Base-by-base conservation (phyloP, 2,329 filamentous ascomycete species). In the Aspergillus pseudotamarii region DNA sequence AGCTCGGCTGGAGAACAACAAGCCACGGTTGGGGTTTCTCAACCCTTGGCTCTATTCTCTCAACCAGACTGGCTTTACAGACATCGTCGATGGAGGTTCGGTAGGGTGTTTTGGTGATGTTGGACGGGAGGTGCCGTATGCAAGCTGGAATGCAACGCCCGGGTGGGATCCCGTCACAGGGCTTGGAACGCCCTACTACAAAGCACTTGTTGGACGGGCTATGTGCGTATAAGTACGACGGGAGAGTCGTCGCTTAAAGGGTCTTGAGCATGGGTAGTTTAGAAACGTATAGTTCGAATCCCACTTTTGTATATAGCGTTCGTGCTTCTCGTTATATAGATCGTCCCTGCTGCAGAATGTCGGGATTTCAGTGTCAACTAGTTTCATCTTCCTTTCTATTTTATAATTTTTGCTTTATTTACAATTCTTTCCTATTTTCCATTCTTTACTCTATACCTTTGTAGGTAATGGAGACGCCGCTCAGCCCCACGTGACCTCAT, bases 31-130 rank as follows among this genome's bases (percentile, higher is more conserved):
- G 69, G 87, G 87, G 1, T 89, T 88, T 69, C 73, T 89, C 30
- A 89, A 89, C 72, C 86, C 87, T 1, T 87, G 85, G 83, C 75
- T 89, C 19, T 89, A 89, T 69, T 75, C 74, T 28, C 65, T 78
- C 43, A 80, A 79, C 23, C 74, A 75, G 63, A 68, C 73, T 23
- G 82, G 81, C 3, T 73, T 85, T 55, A 85, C 78, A 2, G 83
- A 85, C 68, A 84, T 85, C 58, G 76, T 80, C 14, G 68, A 78
- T 34, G 83, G 82, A 32, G 79, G 79, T 11, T 84, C 82, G 1
- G 72, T 65, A 6, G 83, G 83, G 23, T 85, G 83, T 68, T 73
- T 71, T 5, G 78, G 80, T 14, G 77, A 75, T 56, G 72, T 75
- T 16, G 78, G 78, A 4, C 67, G 77, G 1, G 68, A 68, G 56